phyloP scores from a whole-genome alignment of 1,139 yeast species.

The Debaryomyces subglobosus region DNA sequence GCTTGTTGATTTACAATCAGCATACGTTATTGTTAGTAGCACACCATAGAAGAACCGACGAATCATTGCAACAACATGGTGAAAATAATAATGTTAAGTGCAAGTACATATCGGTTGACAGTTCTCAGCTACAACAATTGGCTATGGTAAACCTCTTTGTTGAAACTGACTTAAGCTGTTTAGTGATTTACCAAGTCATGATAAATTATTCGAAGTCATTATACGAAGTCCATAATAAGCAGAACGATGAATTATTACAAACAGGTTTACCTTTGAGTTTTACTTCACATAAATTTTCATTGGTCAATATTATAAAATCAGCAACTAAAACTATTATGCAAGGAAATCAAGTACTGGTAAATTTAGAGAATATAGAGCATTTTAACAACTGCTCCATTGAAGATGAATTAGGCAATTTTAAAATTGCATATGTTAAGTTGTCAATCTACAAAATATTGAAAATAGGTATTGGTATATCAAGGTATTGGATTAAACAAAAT shows the following conservation, averaged over 20 bases:
- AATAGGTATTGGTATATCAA: constrained; percentile 35
- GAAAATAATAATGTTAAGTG: constrained; percentile 27
- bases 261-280: constrained; percentile 36
- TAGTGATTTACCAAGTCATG: constrained; percentile 39
- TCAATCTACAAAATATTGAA: constrained; percentile 39
- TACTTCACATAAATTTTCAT: constrained; percentile 30
- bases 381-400: constrained; percentile 33
- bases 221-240: constrained; percentile 33
- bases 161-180: constrained; percentile 33
- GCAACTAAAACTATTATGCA: constrained; percentile 40
- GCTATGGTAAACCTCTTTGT: constrained; percentile 36
- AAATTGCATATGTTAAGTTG: constrained; percentile 33
- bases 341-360: constrained; percentile 25
- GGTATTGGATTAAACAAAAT: constrained; percentile 43
- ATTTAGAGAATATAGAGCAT: constrained; percentile 44
- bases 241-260: constrained; percentile 34
- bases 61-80: constrained; percentile 42
- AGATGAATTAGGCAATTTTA: constrained; percentile 33
- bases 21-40: constrained; percentile 39
- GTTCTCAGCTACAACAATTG: constrained; percentile 31
- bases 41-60: constrained; percentile 31
- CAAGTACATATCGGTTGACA: constrained; percentile 32
- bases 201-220: constrained; percentile 35
- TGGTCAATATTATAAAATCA: constrained; percentile 34
- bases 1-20: constrained; percentile 34